A percentile compares a stretch with the other conserved stretches of the same genome.
These are phyloP conservation scores for Tetragonia tetragonoides DNA, from an alignment of 148 eudicot genomes.

Conservation along the genomic window DNA sequence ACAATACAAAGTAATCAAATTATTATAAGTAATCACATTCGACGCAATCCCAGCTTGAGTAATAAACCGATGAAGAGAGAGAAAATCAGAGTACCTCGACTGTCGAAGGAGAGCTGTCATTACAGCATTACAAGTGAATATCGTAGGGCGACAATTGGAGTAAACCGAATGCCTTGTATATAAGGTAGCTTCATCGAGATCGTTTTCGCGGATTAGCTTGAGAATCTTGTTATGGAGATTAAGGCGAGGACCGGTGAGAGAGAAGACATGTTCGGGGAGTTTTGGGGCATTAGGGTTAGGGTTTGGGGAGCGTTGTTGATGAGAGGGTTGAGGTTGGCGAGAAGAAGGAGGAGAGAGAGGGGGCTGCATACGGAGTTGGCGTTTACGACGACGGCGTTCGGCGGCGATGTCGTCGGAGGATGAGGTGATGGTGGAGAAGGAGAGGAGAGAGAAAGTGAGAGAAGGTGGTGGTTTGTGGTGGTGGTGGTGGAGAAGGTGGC, in stretches of 20 bases:
- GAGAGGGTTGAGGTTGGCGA: conserved; percentile 29
- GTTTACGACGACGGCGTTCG: conserved; percentile 79
- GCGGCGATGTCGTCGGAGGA: conserved; percentile 80
- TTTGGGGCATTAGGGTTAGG: conserved; percentile 70
- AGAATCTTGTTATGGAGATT: conserved; percentile 70
- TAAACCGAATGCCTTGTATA: conserved; percentile 85
- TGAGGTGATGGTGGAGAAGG: conserved; percentile 66
- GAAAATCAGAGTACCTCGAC: conserved; percentile 59
- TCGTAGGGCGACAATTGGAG: conserved; percentile 84
- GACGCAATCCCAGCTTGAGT: conserved; percentile 83
- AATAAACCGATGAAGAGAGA: conserved; percentile 81
- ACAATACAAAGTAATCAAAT: conserved; percentile 59
- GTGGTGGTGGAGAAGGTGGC: conserved; percentile 28
- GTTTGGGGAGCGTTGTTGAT: conserved; percentile 20
- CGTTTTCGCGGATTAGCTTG: conserved; percentile 72
- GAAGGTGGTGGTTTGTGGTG: conserved; percentile 10
- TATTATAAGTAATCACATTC: conserved; percentile 67
- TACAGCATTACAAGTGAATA: conserved; percentile 85
- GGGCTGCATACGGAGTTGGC: conserved; percentile 83
- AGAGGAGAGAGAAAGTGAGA: conserved; percentile 18
- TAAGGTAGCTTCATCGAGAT: conserved; percentile 84
- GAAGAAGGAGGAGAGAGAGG: conserved; percentile 58
- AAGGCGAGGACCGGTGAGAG: conserved; percentile 73
- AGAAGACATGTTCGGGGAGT: conserved; percentile 67
- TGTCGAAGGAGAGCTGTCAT: conserved; percentile 70